phyloP scores from a whole-genome alignment of 441 rosid species.

The Geranium incanum region DNA sequence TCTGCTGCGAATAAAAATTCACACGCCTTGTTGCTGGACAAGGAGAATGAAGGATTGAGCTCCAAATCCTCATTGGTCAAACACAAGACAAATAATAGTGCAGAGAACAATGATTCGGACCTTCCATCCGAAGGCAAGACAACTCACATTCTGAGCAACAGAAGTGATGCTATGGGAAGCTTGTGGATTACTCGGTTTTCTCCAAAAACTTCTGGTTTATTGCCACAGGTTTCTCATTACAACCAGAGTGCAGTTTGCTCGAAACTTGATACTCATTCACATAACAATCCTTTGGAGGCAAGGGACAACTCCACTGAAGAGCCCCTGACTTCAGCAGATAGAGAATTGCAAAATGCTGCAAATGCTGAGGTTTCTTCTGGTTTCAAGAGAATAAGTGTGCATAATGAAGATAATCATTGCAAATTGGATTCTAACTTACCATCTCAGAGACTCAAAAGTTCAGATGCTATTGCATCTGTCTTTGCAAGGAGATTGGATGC shows the following conservation, averaged over 20 bases:
- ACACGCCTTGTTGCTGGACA: conserved; percentile 21
- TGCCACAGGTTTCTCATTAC: conserved; percentile 20
- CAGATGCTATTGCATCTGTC: conserved; percentile 56
- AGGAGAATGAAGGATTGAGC: conserved; percentile 33
- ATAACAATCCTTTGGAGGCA: conserved; percentile 21
- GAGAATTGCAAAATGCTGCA: conserved; percentile 22
- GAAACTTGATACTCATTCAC: conserved; percentile 21
- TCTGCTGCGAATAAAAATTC: conserved; percentile 31
- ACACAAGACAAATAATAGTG: conserved; percentile 24
- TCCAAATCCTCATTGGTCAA: conserved; percentile 35
- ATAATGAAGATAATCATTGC: conserved; percentile 26
- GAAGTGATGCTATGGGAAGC: conserved; percentile 43
- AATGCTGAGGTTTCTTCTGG: conserved; percentile 29
- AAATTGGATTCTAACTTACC: conserved; percentile 29
- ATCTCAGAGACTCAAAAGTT: conserved; percentile 33
- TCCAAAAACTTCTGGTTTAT: conserved; percentile 31
- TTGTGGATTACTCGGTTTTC: conserved; percentile 73
- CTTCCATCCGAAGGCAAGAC: conserved; percentile 34
- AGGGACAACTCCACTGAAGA: conserved; percentile 23
- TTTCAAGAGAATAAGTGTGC: conserved; percentile 25
- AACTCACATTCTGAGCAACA: conserved; percentile 25
- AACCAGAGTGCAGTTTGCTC: conserved; percentile 16
- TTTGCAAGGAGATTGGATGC: conserved; percentile 75
- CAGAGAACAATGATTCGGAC: conserved; percentile 27
- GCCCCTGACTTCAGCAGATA: conserved; percentile 6